Percentiles rank a stretch among this genome's conserved stretches.
These are phyloP conservation scores for Hymenotorrendiella dingleyae DNA, from an alignment of 2,329 filamentous ascomycete species.

Conservation along the genomic window DNA sequence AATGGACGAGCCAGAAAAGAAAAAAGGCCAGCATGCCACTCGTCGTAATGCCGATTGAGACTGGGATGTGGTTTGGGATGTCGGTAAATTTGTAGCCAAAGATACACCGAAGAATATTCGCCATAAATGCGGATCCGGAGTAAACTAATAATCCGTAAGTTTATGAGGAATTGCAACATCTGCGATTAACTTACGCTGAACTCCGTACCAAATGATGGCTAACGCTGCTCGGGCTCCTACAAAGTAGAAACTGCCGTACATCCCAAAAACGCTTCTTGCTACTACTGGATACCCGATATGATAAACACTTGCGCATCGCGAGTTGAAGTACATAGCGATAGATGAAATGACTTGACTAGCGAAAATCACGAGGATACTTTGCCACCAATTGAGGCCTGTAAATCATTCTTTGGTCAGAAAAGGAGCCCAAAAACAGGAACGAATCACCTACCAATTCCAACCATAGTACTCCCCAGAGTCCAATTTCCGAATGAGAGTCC, in stretches of 20 bases:
- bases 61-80: constrained; percentile 31
- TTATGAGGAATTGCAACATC: not conserved
- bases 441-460: constrained; percentile 34
- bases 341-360: constrained; percentile 37
- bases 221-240: constrained; percentile 38
- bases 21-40: constrained; percentile 33
- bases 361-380: constrained; percentile 39
- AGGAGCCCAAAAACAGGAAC: not conserved
- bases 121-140: constrained; percentile 25
- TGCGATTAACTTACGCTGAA: constrained; percentile 48
- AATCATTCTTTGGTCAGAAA: not conserved
- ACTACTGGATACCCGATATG: constrained; percentile 37
- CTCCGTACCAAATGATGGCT: constrained; percentile 54
- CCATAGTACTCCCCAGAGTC: constrained; percentile 35
- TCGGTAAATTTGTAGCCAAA: constrained; percentile 28
- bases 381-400: constrained; percentile 35
- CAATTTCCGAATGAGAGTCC: constrained; percentile 29
- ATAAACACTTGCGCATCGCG: constrained; percentile 36
- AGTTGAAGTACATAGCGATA: constrained; percentile 40
- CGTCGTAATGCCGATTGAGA: constrained; percentile 31
- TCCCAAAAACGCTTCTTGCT: constrained; percentile 37
- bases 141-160: constrained; percentile 14
- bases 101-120: constrained; percentile 32
- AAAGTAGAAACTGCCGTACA: constrained; percentile 36
- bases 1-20: constrained; percentile 35